Evolutionary conservation across 2,329 filamentous ascomycete species (phyloP).

Genomic region (Penicillium sp.): DNA sequence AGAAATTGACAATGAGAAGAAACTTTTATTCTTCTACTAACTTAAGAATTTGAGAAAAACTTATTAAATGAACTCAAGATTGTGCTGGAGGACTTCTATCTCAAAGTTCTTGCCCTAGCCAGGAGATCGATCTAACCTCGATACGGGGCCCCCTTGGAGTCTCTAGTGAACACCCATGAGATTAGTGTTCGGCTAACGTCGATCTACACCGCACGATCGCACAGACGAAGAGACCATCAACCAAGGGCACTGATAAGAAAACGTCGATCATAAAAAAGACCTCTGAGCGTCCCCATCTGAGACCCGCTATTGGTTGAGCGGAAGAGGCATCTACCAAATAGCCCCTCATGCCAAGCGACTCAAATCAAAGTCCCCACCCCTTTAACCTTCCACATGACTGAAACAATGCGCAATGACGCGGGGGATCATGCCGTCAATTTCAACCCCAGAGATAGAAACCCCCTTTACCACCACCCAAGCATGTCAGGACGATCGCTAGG

Average conservation of each 20-base stretch:
- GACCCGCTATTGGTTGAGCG: background rate
- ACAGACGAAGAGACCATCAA: background rate
- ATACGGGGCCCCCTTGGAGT: no score
- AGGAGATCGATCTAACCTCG: no score
- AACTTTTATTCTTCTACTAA: no score
- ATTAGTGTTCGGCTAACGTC: no score
- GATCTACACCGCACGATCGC: background rate
- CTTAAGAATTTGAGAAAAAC: no score
- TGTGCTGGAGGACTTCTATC: no score
- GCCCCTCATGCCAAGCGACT: slow-evolving; percentile 13
- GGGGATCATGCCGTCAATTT: background rate
- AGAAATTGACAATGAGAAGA: no score
- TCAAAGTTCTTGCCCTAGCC: no score
- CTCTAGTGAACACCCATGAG: background rate
- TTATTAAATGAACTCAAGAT: no score
- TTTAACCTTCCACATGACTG: slow-evolving; percentile 9
- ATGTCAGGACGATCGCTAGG: background rate
- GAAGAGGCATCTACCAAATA: background rate
- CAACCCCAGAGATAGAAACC: background rate
- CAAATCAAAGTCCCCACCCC: slow-evolving; percentile 3
- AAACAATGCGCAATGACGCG: slow-evolving; percentile 15
- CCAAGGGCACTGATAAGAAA: background rate
- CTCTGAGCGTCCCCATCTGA: background rate
- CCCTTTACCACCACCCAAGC: background rate
- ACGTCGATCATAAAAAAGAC: background rate